These are phyloP conservation scores for Wickerhamiella azyma DNA, from an alignment of 805 yeast genomes.

Conservation along the genomic window DNA sequence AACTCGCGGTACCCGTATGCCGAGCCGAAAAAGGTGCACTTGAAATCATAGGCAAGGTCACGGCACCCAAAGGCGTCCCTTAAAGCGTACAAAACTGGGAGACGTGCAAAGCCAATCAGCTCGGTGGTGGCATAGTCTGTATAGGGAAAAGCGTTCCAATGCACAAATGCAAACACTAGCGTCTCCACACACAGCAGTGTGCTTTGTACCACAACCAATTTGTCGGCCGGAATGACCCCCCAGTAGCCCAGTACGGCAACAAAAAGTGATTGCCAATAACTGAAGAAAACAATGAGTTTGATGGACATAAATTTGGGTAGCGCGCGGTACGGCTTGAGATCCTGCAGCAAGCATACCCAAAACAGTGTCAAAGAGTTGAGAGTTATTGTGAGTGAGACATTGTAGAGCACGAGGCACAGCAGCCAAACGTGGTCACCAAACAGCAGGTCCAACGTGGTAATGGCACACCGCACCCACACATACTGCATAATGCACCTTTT, in stretches of 20 bases:
- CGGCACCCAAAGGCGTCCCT: conserved; percentile 61
- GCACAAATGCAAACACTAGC: conserved; percentile 77
- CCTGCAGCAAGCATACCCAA: conserved; percentile 80
- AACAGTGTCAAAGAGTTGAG: conserved; percentile 76
- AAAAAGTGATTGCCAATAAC: conserved; percentile 89
- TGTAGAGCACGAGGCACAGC: conserved; percentile 59
- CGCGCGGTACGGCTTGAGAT: conserved; percentile 68
- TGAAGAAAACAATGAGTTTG: conserved; percentile 85
- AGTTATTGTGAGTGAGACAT: conserved; percentile 66
- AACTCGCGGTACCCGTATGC: conserved; percentile 69
- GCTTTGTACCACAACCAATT: conserved; percentile 58
- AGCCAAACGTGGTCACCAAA: conserved; percentile 30
- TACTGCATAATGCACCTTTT: conserved; percentile 85
- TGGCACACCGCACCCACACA: conserved; percentile 83
- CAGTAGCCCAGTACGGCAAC: conserved; percentile 31
- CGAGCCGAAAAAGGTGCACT: conserved; percentile 51
- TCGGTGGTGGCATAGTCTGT: conserved; percentile 47
- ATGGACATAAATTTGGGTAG: conserved; percentile 89
- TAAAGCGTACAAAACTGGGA: conserved; percentile 48
- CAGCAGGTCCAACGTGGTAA: conserved; percentile 30
- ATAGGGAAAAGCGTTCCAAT: conserved; percentile 73
- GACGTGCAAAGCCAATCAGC: conserved; percentile 56
- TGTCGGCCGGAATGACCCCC: conserved; percentile 21
- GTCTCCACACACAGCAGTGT: conserved; percentile 70
- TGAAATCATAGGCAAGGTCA: conserved; percentile 74